These are phyloP conservation scores for Tolypocladium ovalisporum DNA, from an alignment of 2,329 filamentous ascomycete genomes.

Conservation along the genomic window DNA sequence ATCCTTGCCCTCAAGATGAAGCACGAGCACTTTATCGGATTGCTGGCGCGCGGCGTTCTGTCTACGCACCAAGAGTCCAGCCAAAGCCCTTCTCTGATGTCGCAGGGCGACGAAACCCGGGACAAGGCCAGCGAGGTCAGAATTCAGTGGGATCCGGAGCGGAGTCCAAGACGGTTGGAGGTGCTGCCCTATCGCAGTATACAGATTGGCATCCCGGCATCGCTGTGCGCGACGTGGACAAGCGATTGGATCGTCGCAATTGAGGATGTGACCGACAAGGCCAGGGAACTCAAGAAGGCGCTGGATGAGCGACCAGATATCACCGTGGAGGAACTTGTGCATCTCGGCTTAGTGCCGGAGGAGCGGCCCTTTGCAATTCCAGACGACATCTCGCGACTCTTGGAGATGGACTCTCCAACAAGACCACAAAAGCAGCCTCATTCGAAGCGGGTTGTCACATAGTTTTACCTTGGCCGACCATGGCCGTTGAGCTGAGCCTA, in stretches of 20 bases:
- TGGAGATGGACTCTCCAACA: conserved; percentile 19
- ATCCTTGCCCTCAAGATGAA: conserved; percentile 48
- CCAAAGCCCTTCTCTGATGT: background rate
- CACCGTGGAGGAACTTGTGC: conserved; percentile 22
- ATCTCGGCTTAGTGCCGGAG: conserved; percentile 27
- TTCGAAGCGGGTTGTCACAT: too few relatives aligned
- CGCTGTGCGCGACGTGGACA: conserved; percentile 33
- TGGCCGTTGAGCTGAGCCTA: background rate
- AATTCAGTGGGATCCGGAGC: conserved; percentile 57
- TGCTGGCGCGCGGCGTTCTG: conserved; percentile 28
- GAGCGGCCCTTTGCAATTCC: conserved; percentile 33
- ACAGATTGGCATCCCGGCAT: conserved; percentile 47
- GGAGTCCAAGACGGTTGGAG: conserved; percentile 31
- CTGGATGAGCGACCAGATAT: conserved; percentile 28
- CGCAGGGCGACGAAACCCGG: conserved; percentile 1
- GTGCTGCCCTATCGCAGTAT: conserved; percentile 42
- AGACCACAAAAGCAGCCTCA: background rate
- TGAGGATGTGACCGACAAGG: conserved; percentile 46
- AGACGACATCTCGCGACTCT: conserved; percentile 18
- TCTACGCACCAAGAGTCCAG: conserved; percentile 13
- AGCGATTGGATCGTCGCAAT: conserved; percentile 42
- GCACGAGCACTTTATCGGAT: conserved; percentile 33
- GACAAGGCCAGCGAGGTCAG: conserved; percentile 28
- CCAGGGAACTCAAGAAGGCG: conserved; percentile 33
- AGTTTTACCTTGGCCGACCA: too few relatives aligned